Percentiles rank a stretch among this genome's conserved stretches.
Evolutionary conservation across 352 stramenopile genomes (phyloP).

Genomic region (Phytophthora aleatoria): DNA sequence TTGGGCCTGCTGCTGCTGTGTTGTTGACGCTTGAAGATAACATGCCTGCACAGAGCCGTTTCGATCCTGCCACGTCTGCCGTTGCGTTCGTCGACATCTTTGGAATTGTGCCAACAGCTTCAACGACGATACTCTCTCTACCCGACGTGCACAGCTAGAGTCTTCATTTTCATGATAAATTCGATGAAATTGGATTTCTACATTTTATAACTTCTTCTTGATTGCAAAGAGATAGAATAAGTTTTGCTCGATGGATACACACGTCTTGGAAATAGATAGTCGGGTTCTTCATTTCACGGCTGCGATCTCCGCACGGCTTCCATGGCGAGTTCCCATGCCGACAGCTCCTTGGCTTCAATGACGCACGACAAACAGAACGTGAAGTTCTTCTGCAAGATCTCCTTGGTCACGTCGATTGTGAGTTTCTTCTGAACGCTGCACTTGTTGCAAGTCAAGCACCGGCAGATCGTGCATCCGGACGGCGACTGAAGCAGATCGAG

Average conservation of each 20-base stretch:
- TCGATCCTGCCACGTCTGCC: neutral
- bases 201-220: too few relatives aligned
- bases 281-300: slow-evolving; percentile 3
- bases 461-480: slow-evolving; percentile 36
- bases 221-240: neutral
- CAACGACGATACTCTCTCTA: neutral
- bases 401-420: slow-evolving; percentile 40
- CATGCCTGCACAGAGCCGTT: neutral
- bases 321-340: slow-evolving; percentile 46
- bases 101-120: slow-evolving; percentile 1
- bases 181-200: too few relatives aligned
- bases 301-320: slow-evolving; percentile 21
- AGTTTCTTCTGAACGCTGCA: slow-evolving; percentile 56
- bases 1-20: neutral
- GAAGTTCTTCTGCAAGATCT: slow-evolving; percentile 45
- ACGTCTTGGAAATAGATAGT: neutral
- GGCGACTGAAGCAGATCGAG: slow-evolving; percentile 31
- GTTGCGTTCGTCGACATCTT: neutral
- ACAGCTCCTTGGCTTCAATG: slow-evolving; percentile 42
- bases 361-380: slow-evolving; percentile 62
- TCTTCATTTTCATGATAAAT: too few relatives aligned
- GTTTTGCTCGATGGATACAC: neutral
- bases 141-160: too few relatives aligned
- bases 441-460: slow-evolving; percentile 41
- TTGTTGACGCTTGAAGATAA: slow-evolving; percentile 6